phyloP scores from a whole-genome alignment of 257 asterid species.

The Jacaranda copaia region DNA sequence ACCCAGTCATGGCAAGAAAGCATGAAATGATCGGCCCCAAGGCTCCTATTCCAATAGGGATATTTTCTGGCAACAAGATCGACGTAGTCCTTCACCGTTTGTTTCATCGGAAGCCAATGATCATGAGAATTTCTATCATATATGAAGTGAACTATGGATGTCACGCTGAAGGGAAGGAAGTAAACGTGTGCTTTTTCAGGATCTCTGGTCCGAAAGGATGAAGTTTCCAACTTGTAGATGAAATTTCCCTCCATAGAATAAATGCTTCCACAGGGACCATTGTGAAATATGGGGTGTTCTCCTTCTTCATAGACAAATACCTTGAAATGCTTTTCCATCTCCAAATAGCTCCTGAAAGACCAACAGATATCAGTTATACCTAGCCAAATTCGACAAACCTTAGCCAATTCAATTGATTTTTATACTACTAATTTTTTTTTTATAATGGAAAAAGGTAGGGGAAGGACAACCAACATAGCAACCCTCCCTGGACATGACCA shows the following conservation, averaged over 20 bases:
- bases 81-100: slow-evolving; percentile 66
- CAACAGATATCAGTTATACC: neutral
- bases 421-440: no score
- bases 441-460: no score
- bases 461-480: no score
- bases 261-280: slow-evolving; percentile 92
- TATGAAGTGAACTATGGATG: slow-evolving; percentile 83
- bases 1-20: slow-evolving; percentile 99
- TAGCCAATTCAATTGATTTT: neutral
- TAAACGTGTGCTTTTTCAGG: slow-evolving; percentile 70
- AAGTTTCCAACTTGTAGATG: slow-evolving; percentile 70
- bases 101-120: slow-evolving; percentile 84
- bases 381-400: neutral
- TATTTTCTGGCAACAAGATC: slow-evolving; percentile 56
- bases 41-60: slow-evolving; percentile 86
- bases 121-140: slow-evolving; percentile 47
- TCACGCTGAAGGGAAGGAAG: slow-evolving; percentile 85
- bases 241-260: slow-evolving; percentile 90
- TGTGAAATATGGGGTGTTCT: slow-evolving; percentile 87
- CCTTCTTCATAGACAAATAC: slow-evolving; percentile 89
- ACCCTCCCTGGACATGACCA: no score
- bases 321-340: slow-evolving; percentile 86
- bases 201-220: slow-evolving; percentile 68
- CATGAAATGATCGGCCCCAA: slow-evolving; percentile 85
- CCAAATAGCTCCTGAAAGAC: slow-evolving; percentile 78